phyloP scores from a whole-genome alignment of 2,329 filamentous ascomycete genomes.

The Nothomitra cinnamomea region DNA sequence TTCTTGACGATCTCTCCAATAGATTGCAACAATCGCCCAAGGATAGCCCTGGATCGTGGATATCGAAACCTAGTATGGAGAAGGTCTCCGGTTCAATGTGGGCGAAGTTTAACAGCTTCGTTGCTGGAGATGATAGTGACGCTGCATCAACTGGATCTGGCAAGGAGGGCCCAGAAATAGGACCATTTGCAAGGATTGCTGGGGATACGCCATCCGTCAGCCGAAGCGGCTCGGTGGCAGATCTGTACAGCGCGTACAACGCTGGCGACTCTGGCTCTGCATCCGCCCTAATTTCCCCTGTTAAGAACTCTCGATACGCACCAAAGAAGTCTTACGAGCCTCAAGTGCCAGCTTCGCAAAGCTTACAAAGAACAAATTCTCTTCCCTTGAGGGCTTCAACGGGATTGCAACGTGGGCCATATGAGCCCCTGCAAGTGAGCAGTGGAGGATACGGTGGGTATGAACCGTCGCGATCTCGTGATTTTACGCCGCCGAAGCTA shows the following conservation, averaged over 20 bases:
- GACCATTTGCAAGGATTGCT: conserved; percentile 69
- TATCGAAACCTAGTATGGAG: conserved; percentile 88
- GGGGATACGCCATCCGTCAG: conserved; percentile 37
- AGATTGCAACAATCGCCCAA: conserved; percentile 74
- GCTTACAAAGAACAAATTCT: neutral
- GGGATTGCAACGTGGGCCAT: neutral
- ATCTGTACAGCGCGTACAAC: neutral
- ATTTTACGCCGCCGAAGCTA: neutral
- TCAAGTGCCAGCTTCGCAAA: neutral
- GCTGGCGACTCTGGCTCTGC: conserved; percentile 42
- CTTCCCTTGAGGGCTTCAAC: neutral
- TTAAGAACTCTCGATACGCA: conserved; percentile 2
- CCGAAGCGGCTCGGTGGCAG: conserved; percentile 12
- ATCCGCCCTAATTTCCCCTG: conserved; percentile 18
- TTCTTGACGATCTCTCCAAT: conserved; percentile 68
- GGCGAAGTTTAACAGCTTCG: conserved; percentile 91
- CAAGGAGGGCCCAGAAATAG: conserved; percentile 41
- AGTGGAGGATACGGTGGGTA: neutral
- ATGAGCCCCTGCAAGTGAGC: neutral
- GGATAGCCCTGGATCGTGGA: conserved; percentile 71
- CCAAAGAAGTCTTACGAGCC: conserved; percentile 3
- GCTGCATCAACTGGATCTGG: conserved; percentile 38
- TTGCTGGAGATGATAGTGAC: conserved; percentile 75
- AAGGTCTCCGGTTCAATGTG: conserved; percentile 85
- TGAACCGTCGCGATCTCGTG: neutral